These are phyloP conservation scores for Cercospora zeina DNA, from an alignment of 2,329 filamentous ascomycete species.

Conservation along the genomic window DNA sequence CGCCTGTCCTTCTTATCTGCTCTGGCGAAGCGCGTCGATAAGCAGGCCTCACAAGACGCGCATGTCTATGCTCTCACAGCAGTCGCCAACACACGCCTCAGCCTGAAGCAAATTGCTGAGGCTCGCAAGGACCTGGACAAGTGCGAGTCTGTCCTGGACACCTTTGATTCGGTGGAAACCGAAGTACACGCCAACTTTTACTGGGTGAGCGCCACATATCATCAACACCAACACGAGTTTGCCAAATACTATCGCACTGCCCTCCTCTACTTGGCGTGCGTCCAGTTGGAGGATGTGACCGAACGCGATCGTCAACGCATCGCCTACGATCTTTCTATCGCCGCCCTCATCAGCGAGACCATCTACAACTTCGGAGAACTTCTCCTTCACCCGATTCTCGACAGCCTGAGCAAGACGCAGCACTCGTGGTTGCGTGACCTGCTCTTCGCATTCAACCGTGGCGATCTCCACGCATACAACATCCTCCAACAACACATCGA, in stretches of 20 bases:
- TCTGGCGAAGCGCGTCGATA: slow-evolving; percentile 84
- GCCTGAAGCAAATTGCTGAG: slow-evolving; percentile 74
- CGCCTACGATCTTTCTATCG: slow-evolving; percentile 89
- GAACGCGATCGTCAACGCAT: slow-evolving; percentile 74
- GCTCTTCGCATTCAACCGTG: slow-evolving; percentile 96
- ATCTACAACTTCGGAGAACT: slow-evolving; percentile 99
- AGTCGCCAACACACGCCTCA: slow-evolving; percentile 82
- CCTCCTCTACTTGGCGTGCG: slow-evolving; percentile 94
- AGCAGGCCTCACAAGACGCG: slow-evolving; percentile 89
- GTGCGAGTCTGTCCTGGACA: slow-evolving; percentile 83
- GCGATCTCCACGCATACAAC: slow-evolving; percentile 85
- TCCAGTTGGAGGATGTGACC: slow-evolving; percentile 75
- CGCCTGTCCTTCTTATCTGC: slow-evolving; percentile 80
- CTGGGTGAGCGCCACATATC: slow-evolving; percentile 90
- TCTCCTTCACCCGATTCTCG: slow-evolving; percentile 93
- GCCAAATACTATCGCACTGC: slow-evolving; percentile 97
- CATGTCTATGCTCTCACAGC: slow-evolving; percentile 92
- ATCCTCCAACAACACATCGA: slow-evolving; percentile 68
- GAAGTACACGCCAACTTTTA: slow-evolving; percentile 97
- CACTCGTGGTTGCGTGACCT: slow-evolving; percentile 90
- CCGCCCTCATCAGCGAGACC: slow-evolving; percentile 85
- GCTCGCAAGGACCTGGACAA: slow-evolving; percentile 83
- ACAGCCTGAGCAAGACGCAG: slow-evolving; percentile 72
- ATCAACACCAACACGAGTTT: slow-evolving; percentile 86
- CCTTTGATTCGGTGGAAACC: slow-evolving; percentile 92